Base-by-base conservation (phyloP, 768 basidiomycete genomes). In the Agrocybe pediades region DNA sequence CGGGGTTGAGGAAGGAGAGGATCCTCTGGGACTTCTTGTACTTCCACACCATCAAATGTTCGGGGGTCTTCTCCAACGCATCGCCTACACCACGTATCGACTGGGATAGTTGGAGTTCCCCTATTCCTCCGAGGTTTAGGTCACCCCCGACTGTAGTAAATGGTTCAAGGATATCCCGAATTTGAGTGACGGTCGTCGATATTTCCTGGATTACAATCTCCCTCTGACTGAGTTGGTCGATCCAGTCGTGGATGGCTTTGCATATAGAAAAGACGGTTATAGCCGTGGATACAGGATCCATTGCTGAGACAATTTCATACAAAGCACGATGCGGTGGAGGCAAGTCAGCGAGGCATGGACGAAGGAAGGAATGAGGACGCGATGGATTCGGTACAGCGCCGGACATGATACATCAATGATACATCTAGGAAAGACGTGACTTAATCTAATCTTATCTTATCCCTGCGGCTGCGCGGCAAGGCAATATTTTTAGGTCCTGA, bases 1-100 rank as follows among this genome's bases (percentile, higher is more conserved):
- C 51, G 4, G 68, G 68, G 27, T 49, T 56, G 20, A 67, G 27
- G 26, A 68, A 65, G 1, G 58, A 59, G 3, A 65, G 11, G 7
- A 63, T 40, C 25, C 49, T 52, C 11, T 53, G 54, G 4, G 48
- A 27, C n/a, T 49, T 54, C 24, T 50, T 59, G 19, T 43, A 48
- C 9, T 59, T 46, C 57, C 62, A 66, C 6, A 63, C 47, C 0
- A 51, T 21, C 2, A 65, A 48, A 42, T 64, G 64, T 33, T 65
- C 62, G 25, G 57, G 54, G 1, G 60, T 64, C 3, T 56, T 51
- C 9, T 57, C 51, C n/a, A 68, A 41, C 24, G 55, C 45, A 20
- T 58, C 63, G 9, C 59, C 61, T 2, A 68, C 54, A 20, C 60
- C 59, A 24, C 50, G 47, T 11, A 68, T 56, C 20, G 48, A 49